A percentile compares a stretch with the other conserved stretches of the same genome.
Evolutionary conservation across 2,329 filamentous ascomycete species (phyloP).

Genomic region (Diaporthe batatas): DNA sequence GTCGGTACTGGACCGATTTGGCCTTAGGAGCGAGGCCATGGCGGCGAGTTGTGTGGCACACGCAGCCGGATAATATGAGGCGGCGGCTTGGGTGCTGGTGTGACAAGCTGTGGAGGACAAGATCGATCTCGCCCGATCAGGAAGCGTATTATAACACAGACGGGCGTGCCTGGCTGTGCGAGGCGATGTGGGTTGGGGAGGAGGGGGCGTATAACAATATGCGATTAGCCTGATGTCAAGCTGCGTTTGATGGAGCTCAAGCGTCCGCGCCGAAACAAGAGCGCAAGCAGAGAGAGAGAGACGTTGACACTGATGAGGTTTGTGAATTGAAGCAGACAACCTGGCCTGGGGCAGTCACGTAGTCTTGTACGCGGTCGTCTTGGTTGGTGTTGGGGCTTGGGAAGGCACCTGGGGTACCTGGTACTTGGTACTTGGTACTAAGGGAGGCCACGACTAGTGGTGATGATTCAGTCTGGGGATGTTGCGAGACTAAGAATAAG

Average conservation of each 20-base stretch:
- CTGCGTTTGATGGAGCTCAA: constrained; percentile 4
- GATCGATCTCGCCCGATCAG: constrained; percentile 25
- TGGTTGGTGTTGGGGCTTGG: neutral
- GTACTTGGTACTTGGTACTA: constrained; percentile 4
- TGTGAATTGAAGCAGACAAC: neutral
- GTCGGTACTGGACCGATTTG: constrained; percentile 7
- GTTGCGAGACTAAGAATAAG: neutral
- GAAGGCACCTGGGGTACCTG: neutral
- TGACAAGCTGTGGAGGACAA: constrained; percentile 20
- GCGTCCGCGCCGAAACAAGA: constrained; percentile 11
- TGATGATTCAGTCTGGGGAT: neutral
- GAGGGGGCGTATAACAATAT: neutral
- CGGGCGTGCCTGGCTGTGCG: constrained; percentile 12
- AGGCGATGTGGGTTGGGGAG: neutral
- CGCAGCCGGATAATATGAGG: constrained; percentile 39
- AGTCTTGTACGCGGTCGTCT: neutral
- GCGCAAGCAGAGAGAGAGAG: too few relatives aligned
- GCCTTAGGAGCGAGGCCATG: constrained; percentile 47
- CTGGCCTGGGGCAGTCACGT: neutral
- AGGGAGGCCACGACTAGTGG: constrained; percentile 13
- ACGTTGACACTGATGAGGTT: neutral
- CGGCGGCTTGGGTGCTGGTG: neutral
- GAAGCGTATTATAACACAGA: constrained; percentile 34
- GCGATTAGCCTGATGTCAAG: constrained; percentile 31
- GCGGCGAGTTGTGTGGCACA: constrained; percentile 10